Conservation (phyloP, 2,329 filamentous ascomycete genomes). For the Endothia cerciana region DNA sequence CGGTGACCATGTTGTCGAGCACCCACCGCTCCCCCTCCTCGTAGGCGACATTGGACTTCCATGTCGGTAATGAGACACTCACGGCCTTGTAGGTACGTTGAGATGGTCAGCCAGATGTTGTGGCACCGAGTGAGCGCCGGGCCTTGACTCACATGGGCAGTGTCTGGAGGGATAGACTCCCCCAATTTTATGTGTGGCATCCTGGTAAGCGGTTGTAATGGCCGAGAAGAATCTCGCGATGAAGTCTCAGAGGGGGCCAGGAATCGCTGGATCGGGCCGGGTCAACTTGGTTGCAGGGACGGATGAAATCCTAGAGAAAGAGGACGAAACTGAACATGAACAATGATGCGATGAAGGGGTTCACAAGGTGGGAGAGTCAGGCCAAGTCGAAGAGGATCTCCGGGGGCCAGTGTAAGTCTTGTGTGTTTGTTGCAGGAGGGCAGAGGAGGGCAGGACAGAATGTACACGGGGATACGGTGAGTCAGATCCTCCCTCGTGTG, state of each 20-base stretch:
- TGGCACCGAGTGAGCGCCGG: slow-evolving; percentile 1
- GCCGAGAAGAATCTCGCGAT: not conserved
- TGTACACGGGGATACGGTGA: not conserved
- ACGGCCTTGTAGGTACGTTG: slow-evolving; percentile 67
- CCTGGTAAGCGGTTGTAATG: not conserved
- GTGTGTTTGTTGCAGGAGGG: no score
- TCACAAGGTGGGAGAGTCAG: no score
- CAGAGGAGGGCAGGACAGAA: not conserved
- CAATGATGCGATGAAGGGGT: no score
- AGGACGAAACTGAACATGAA: no score
- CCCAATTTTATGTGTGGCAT: slow-evolving; percentile 62
- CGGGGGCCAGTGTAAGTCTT: no score
- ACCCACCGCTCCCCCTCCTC: slow-evolving; percentile 92
- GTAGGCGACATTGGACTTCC: slow-evolving; percentile 88
- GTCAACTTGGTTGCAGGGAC: no score
- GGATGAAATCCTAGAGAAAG: no score
- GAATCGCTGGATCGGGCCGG: no score
- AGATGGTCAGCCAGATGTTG: slow-evolving; percentile 12
- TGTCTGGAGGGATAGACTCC: slow-evolving; percentile 76
- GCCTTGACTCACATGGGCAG: slow-evolving; percentile 68
- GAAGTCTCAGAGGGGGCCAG: no score
- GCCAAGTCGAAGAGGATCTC: no score
- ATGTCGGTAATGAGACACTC: slow-evolving; percentile 93
- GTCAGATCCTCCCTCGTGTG: not conserved
- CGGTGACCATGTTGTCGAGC: slow-evolving; percentile 80